phyloP scores from a whole-genome alignment of 2,329 filamentous ascomycete species.

The Ophiostoma ulmi region DNA sequence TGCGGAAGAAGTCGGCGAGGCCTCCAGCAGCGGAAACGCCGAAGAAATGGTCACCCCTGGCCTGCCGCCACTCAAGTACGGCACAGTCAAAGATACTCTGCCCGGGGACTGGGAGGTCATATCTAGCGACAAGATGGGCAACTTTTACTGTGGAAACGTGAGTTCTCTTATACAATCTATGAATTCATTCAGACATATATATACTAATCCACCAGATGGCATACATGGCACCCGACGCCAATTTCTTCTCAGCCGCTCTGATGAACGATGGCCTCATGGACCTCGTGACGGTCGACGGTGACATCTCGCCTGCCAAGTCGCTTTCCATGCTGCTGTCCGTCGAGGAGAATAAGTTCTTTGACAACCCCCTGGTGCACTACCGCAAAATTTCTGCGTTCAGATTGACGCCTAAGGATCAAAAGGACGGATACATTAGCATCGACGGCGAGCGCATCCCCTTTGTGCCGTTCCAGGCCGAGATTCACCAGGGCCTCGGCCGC shows the following conservation, averaged over 20 bases:
- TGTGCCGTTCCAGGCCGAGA: slow-evolving; percentile 83
- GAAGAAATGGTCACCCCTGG: slow-evolving; percentile 35
- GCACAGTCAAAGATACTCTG: slow-evolving; percentile 70
- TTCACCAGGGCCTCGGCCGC: slow-evolving; percentile 75
- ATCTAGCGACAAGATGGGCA: slow-evolving; percentile 73
- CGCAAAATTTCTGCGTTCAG: slow-evolving; percentile 84
- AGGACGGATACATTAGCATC: slow-evolving; percentile 82
- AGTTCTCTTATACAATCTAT: slow-evolving; percentile 33
- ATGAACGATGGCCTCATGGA: slow-evolving; percentile 84
- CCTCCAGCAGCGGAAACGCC: slow-evolving; percentile 9
- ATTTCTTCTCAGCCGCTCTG: slow-evolving; percentile 80
- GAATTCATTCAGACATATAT: neutral
- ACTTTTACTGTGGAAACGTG: slow-evolving; percentile 88
- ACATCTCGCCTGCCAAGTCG: slow-evolving; percentile 61
- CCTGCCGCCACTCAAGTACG: slow-evolving; percentile 70
- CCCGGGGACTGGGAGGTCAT: slow-evolving; percentile 72
- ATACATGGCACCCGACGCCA: slow-evolving; percentile 79
- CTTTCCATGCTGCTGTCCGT: slow-evolving; percentile 67
- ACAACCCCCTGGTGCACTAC: slow-evolving; percentile 71
- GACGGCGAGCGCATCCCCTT: slow-evolving; percentile 88
- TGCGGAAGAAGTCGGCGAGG: slow-evolving; percentile 10
- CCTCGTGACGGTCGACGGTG: slow-evolving; percentile 72
- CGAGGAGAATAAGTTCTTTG: slow-evolving; percentile 70
- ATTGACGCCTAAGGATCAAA: slow-evolving; percentile 67
- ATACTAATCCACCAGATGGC: slow-evolving; percentile 56